Conservation (phyloP, 2,329 filamentous ascomycete genomes). For the Pleomassaria siparia region DNA sequence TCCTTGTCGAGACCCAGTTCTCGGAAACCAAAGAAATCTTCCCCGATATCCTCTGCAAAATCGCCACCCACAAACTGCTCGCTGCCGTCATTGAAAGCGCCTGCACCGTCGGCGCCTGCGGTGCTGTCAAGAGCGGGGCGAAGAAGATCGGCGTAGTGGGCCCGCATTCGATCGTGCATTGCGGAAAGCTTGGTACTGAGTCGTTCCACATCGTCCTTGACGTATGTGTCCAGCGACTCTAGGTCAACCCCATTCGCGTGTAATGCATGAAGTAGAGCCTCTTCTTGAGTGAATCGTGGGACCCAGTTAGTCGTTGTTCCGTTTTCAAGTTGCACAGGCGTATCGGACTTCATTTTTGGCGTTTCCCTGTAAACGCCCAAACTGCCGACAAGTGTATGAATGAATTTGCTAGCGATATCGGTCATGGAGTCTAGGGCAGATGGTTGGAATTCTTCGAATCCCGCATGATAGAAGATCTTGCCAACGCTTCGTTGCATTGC, state of each 20-base stretch:
- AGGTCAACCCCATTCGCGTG: constrained; percentile 82
- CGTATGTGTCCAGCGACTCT: constrained; percentile 79
- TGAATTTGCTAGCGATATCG: constrained; percentile 86
- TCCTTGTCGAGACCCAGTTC: constrained; percentile 90
- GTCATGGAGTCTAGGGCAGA: constrained; percentile 89
- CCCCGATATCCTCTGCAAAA: constrained; percentile 95
- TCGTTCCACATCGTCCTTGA: constrained; percentile 90
- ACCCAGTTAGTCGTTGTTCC: constrained; percentile 53
- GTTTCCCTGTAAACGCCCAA: constrained; percentile 82
- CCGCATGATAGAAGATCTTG: constrained; percentile 93
- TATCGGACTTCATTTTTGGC: constrained; percentile 67
- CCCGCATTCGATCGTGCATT: constrained; percentile 94
- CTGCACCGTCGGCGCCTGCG: constrained; percentile 77
- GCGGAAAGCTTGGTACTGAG: constrained; percentile 74
- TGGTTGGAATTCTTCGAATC: constrained; percentile 96
- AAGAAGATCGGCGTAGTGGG: constrained; percentile 87
- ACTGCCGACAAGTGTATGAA: constrained; percentile 77
- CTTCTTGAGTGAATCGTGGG: constrained; percentile 76
- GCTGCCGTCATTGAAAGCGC: constrained; percentile 92
- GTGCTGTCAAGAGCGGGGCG: constrained; percentile 80
- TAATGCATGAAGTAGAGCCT: constrained; percentile 83
- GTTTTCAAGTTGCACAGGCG: constrained; percentile 23
- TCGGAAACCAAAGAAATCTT: constrained; percentile 99
- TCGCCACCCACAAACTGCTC: constrained; percentile 96
- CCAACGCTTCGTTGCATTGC: constrained; percentile 88